Percentiles rank a stretch among this genome's conserved stretches.
Evolutionary conservation across 768 basidiomycete genomes (phyloP).

Genomic region (Lyophyllum decastes): DNA sequence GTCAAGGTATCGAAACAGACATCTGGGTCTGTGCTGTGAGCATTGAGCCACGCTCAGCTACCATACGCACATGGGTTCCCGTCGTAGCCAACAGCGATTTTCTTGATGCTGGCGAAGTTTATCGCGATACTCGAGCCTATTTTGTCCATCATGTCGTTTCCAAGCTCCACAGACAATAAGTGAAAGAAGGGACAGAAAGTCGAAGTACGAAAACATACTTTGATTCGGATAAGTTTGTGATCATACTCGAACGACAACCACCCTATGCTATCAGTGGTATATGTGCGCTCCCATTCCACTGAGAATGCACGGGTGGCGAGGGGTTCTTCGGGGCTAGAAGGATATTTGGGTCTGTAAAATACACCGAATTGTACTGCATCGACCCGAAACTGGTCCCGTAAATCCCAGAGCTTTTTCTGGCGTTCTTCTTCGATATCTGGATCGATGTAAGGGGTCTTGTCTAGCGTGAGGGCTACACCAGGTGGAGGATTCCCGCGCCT

Average conservation of each 20-base stretch:
- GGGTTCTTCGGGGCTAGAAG: constrained; percentile 25
- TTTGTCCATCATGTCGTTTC: constrained; percentile 54
- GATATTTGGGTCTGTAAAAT: constrained; percentile 44
- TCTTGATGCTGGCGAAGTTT: constrained; percentile 57
- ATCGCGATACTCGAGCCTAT: constrained; percentile 53
- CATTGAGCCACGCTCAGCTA: constrained; percentile 1
- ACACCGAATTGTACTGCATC: constrained; percentile 68
- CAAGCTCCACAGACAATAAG: constrained; percentile 46
- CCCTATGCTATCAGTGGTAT: constrained; percentile 44
- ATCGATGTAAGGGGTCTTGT: constrained; percentile 56
- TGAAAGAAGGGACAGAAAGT: neutral
- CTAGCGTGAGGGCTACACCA: constrained; percentile 35
- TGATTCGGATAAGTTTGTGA: constrained; percentile 64
- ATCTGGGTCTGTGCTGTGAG: constrained; percentile 36
- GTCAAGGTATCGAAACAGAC: constrained; percentile 67
- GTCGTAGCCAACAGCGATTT: constrained; percentile 63
- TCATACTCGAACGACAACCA: constrained; percentile 67
- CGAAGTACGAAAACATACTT: constrained; percentile 36
- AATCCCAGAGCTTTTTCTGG: constrained; percentile 38
- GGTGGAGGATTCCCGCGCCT: constrained; percentile 11
- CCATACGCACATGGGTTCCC: constrained; percentile 60
- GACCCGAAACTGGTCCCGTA: constrained; percentile 54
- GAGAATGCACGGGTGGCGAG: constrained; percentile 57
- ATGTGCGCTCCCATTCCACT: constrained; percentile 66
- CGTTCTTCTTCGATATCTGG: constrained; percentile 56